Evolutionary conservation across 108 stramenopile species (phyloP), one percentile per base, ranked within the genome.

Genomic region (Conticribra guillardii): DNA sequence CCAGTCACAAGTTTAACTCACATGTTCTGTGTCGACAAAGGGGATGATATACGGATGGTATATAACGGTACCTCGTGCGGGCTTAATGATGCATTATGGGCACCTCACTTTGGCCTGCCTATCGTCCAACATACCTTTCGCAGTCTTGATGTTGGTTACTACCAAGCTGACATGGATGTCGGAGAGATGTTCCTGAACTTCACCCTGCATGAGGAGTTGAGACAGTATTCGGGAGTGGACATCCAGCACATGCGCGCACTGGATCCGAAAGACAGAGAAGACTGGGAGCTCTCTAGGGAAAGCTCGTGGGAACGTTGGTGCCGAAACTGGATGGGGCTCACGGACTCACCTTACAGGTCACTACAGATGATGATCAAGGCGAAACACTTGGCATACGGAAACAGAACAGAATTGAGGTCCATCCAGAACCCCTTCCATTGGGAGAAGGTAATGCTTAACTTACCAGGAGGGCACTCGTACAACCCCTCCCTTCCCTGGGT

Each of bases 121-220:
- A 79, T 58, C 1, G 32, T 71, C 21, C 26, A 22, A 21, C 23
- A 71, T 18, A 33, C 44, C 0, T 23, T 71, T 1, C 0, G 60
- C 21, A 62, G 59, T 17, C 16, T 73, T 3, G 23, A 54, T 0
- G 27, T 58, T 41, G 60, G 65, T 0, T 73, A 73, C 26, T 67
- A 64, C 47, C 53, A 66, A 26, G 79, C 56, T 0, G 76, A 85
- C 58, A 60, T 64, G 32, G 76, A 85, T 59, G 53, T 74, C 11
- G 84, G 77, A 1, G 81, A 85, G 53, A 71, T 79, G 74, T 85
- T 85, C 50, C 48, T 68, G 14, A 85, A 85, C 28, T 79, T 74
- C 22, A 23, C 22, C 18, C 50, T 82, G 11, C 63, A 81, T 29
- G 15, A 46, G 0, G 44, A 51, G 5, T 1, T 84, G 32, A 32